These are phyloP conservation scores for Boletellus ananiceps DNA, from an alignment of 768 basidiomycete species.

Conservation along the genomic window DNA sequence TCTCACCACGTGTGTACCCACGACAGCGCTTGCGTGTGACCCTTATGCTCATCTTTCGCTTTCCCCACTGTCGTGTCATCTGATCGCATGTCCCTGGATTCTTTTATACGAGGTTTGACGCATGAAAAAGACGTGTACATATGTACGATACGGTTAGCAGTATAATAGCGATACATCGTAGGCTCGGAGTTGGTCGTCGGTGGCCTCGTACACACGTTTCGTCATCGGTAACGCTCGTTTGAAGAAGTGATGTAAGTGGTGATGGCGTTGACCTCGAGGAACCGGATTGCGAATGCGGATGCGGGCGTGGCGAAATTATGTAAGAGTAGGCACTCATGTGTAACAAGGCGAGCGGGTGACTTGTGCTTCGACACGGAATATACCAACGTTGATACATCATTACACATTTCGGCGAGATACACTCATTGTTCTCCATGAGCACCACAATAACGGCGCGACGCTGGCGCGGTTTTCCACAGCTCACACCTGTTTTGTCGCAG, in stretches of 20 bases:
- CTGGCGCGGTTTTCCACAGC: slow-evolving; percentile 11
- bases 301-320: slow-evolving; percentile 4
- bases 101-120: slow-evolving; percentile 6
- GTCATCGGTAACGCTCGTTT: background rate
- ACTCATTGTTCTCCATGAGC: slow-evolving; percentile 1
- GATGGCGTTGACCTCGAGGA: slow-evolving; percentile 4
- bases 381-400: slow-evolving; percentile 9
- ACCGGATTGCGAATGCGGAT: background rate
- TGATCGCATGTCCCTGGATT: slow-evolving; percentile 19
- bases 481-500: slow-evolving; percentile 10
- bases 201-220: background rate
- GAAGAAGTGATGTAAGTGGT: slow-evolving; percentile 4
- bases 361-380: background rate
- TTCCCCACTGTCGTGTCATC: slow-evolving; percentile 12
- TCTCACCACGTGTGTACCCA: slow-evolving; percentile 15
- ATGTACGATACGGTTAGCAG: slow-evolving; percentile 25
- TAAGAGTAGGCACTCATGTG: no score
- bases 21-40: slow-evolving; percentile 16
- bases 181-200: background rate
- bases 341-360: background rate
- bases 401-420: background rate
- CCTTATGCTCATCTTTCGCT: slow-evolving; percentile 18
- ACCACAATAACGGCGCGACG: slow-evolving; percentile 20
- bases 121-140: slow-evolving; percentile 20
- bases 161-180: slow-evolving; percentile 22